These are phyloP conservation scores for Podosphaera aphanis DNA, from an alignment of 2,329 filamentous ascomycete genomes.

Conservation along the genomic window DNA sequence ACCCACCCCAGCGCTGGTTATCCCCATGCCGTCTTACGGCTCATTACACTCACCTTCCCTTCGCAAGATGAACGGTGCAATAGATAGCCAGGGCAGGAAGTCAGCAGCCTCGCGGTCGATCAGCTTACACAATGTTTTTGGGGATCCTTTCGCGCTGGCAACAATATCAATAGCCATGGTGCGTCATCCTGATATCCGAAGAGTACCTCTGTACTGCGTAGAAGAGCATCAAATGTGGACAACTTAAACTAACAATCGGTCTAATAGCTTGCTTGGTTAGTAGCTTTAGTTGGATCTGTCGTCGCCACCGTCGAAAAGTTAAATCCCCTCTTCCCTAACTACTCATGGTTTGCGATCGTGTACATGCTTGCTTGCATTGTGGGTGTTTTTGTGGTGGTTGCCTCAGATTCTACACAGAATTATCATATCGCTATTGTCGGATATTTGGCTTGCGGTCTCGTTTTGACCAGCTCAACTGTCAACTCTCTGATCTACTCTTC, in stretches of 20 bases:
- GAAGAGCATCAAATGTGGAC: no score
- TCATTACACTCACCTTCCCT: constrained; percentile 51
- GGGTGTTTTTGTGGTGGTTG: constrained; percentile 62
- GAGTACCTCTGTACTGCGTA: no score
- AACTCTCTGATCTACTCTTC: constrained; percentile 65
- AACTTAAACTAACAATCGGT: no score
- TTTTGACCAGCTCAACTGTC: constrained; percentile 65
- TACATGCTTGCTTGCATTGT: constrained; percentile 68
- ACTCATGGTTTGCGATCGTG: constrained; percentile 75
- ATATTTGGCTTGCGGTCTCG: constrained; percentile 61
- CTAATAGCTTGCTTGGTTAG: constrained; percentile 72
- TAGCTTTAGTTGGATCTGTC: constrained; percentile 70
- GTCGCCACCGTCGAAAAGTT: constrained; percentile 34
- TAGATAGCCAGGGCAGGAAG: constrained; percentile 28
- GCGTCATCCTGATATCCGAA: constrained; percentile 19
- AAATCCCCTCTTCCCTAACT: constrained; percentile 45
- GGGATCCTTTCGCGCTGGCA: constrained; percentile 86
- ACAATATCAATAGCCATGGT: constrained; percentile 82
- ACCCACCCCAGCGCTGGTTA: constrained; percentile 4
- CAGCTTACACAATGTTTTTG: constrained; percentile 70
- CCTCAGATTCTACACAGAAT: constrained; percentile 60
- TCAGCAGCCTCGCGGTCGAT: constrained; percentile 31
- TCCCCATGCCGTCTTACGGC: constrained; percentile 47
- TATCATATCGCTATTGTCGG: constrained; percentile 85
- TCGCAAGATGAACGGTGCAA: constrained; percentile 56